Percentiles rank a stretch among this genome's conserved stretches.
phyloP scores from a whole-genome alignment of 2,329 filamentous ascomycete genomes.

The Gremmenia infestans region DNA sequence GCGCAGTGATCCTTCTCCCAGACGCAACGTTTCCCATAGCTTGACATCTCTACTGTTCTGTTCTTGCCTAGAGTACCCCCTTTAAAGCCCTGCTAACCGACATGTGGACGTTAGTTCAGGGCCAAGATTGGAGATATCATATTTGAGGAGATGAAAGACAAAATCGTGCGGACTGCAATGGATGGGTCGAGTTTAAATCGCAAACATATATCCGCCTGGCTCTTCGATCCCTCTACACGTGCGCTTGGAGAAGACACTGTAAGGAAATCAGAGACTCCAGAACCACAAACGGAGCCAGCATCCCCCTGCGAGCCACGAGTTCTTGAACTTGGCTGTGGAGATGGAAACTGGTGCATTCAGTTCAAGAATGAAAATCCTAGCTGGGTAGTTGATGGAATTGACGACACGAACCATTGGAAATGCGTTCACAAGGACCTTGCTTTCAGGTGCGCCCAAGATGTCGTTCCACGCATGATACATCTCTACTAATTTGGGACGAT shows the following conservation, averaged over 20 bases:
- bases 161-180: constrained; percentile 8
- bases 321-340: constrained; percentile 28
- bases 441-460: constrained; percentile 12
- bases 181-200: constrained; percentile 5
- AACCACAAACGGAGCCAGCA: constrained; percentile 1
- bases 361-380: constrained; percentile 24
- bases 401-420: constrained; percentile 28
- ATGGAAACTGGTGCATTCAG: constrained; percentile 28
- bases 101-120: constrained; percentile 16
- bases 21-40: neutral
- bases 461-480: neutral
- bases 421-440: constrained; percentile 14
- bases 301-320: constrained; percentile 21
- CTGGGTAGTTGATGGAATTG: constrained; percentile 30
- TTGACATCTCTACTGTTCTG: too few species aligned
- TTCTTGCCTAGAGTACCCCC: too few species aligned
- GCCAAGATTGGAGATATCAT: constrained; percentile 20
- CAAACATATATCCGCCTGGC: constrained; percentile 19
- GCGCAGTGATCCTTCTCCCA: neutral
- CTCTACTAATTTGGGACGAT: neutral
- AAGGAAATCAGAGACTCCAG: neutral
- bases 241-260: neutral
- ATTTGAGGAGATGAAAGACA: constrained; percentile 13
- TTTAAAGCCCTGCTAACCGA: neutral
- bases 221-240: constrained; percentile 12